phyloP scores from a whole-genome alignment of 2,329 filamentous ascomycete genomes.

The Clonostachys byssicola region DNA sequence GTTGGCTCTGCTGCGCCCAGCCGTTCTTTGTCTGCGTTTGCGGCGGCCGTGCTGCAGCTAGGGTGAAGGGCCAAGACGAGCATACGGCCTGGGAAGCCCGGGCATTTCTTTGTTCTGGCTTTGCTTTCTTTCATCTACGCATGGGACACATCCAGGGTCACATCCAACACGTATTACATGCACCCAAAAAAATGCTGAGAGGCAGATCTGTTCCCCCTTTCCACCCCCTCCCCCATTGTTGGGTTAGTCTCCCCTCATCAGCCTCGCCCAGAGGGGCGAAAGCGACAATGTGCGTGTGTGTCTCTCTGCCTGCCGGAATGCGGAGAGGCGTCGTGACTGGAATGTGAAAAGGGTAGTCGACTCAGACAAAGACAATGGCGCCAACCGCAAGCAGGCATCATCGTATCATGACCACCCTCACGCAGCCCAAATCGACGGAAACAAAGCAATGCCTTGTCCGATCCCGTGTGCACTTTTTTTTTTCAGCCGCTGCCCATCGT shows the following conservation, averaged over 20 bases:
- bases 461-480: too few species aligned
- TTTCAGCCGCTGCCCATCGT: too few species aligned
- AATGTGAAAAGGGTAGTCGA: too few species aligned
- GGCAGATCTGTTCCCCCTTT: background rate
- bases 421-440: too few species aligned
- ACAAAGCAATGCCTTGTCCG: too few species aligned
- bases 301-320: background rate
- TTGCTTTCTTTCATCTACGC: background rate
- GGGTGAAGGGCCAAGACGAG: too few species aligned
- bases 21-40: conserved; percentile 1
- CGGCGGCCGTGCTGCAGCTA: background rate
- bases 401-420: too few species aligned
- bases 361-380: too few species aligned
- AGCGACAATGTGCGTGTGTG: conserved; percentile 22
- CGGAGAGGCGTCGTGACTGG: too few species aligned
- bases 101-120: too few species aligned
- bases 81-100: too few species aligned
- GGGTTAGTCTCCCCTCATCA: conserved; percentile 9
- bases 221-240: background rate
- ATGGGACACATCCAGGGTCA: background rate
- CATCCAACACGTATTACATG: background rate
- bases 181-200: background rate
- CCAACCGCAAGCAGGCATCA: too few species aligned
- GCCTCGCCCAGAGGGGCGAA: conserved; percentile 16
- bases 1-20: background rate